Conservation (phyloP, 2,329 filamentous ascomycete species). For the Samsoniella hepiali region DNA sequence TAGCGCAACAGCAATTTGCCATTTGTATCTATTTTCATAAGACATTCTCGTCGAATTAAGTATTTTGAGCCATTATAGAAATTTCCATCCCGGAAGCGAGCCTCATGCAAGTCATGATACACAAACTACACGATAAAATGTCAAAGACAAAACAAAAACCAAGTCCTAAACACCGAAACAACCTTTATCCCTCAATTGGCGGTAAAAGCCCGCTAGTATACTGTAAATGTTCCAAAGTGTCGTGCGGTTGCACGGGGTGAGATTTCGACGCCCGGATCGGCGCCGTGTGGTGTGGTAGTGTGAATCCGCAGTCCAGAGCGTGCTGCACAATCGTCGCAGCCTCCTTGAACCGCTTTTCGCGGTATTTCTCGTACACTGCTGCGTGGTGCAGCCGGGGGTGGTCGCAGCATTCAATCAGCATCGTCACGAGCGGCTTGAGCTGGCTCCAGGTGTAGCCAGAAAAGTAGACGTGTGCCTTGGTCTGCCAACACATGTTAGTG, state of each 20-base stretch:
- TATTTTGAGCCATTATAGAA: constrained; percentile 19
- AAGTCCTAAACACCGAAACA: constrained; percentile 16
- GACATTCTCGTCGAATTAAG: constrained; percentile 18
- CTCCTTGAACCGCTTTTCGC: constrained; percentile 80
- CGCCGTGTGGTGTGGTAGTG: constrained; percentile 40
- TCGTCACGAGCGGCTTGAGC: constrained; percentile 70
- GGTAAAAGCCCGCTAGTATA: constrained; percentile 30
- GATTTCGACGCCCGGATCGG: constrained; percentile 37
- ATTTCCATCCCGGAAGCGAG: constrained; percentile 15
- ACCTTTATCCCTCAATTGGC: constrained; percentile 31
- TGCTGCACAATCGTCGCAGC: constrained; percentile 76
- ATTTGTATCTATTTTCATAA: constrained; percentile 18
- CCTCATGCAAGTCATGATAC: constrained; percentile 19
- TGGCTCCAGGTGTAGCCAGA: constrained; percentile 89
- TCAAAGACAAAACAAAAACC: constrained; percentile 6
- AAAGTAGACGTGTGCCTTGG: constrained; percentile 81
- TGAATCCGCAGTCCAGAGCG: constrained; percentile 63
- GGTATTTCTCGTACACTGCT: constrained; percentile 90
- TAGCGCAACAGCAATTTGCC: constrained; percentile 6
- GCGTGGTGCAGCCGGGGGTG: constrained; percentile 76
- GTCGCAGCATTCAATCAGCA: constrained; percentile 85
- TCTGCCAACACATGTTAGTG: constrained; percentile 51
- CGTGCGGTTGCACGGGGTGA: constrained; percentile 23
- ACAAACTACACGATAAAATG: constrained; percentile 18
- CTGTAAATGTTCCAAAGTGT: constrained; percentile 27